These are phyloP conservation scores for Orbilia quercus DNA, from an alignment of 2,329 filamentous ascomycete species.

Conservation along the genomic window DNA sequence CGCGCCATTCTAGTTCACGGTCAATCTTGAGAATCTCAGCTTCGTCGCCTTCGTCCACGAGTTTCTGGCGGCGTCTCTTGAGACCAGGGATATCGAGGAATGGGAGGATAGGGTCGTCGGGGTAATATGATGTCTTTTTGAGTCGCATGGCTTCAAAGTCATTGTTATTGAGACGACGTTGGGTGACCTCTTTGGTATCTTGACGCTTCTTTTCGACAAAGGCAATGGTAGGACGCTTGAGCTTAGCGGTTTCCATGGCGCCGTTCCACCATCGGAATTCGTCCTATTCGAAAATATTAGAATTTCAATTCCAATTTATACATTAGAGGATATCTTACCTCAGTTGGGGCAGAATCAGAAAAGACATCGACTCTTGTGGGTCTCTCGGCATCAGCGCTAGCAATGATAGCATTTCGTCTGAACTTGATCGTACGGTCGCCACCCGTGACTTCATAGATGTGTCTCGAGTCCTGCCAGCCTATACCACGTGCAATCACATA, in stretches of 20 bases:
- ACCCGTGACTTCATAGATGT: slow-evolving; percentile 40
- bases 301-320: slow-evolving; percentile 58
- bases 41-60: slow-evolving; percentile 73
- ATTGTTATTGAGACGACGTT: slow-evolving; percentile 56
- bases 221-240: slow-evolving; percentile 71
- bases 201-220: slow-evolving; percentile 58
- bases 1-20: slow-evolving; percentile 71
- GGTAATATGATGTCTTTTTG: slow-evolving; percentile 61
- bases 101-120: slow-evolving; percentile 42
- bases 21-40: slow-evolving; percentile 65
- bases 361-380: slow-evolving; percentile 81
- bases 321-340: slow-evolving; percentile 68
- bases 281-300: slow-evolving; percentile 65
- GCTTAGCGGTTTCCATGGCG: slow-evolving; percentile 76
- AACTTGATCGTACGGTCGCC: slow-evolving; percentile 38
- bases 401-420: slow-evolving; percentile 49
- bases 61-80: slow-evolving; percentile 70
- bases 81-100: slow-evolving; percentile 63
- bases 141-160: slow-evolving; percentile 58
- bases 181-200: slow-evolving; percentile 57
- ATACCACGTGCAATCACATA: background rate
- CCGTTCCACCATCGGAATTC: slow-evolving; percentile 86
- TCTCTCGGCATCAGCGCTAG: slow-evolving; percentile 29
- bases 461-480: slow-evolving; percentile 49
- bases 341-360: slow-evolving; percentile 86